These are phyloP conservation scores for Colletotrichum brevisporum DNA, from an alignment of 2,329 filamentous ascomycete genomes.

Conservation along the genomic window DNA sequence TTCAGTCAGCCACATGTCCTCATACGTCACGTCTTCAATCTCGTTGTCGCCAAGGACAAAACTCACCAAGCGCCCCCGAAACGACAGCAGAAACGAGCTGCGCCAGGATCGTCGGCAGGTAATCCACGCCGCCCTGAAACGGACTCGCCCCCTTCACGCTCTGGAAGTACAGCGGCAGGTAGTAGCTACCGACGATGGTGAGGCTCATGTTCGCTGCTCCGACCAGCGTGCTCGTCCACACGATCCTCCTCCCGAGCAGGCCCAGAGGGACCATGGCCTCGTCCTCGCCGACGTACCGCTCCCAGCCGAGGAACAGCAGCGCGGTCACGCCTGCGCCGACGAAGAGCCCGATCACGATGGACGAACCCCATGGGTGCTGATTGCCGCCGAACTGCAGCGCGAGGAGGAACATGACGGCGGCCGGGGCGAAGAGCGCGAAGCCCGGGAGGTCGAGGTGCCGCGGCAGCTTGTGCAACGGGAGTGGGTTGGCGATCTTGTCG, in stretches of 20 bases:
- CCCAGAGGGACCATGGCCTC: conserved; percentile 64
- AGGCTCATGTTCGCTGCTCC: conserved; percentile 59
- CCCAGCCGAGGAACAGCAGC: conserved; percentile 57
- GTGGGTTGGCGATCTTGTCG: conserved; percentile 51
- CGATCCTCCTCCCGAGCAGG: conserved; percentile 57
- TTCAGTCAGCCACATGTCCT: background rate
- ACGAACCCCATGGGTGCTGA: conserved; percentile 55
- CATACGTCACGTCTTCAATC: background rate
- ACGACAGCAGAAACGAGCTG: conserved; percentile 54
- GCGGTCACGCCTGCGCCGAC: conserved; percentile 51
- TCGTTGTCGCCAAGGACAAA: background rate
- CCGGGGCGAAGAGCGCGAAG: conserved; percentile 58
- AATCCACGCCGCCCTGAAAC: conserved; percentile 54
- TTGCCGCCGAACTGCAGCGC: conserved; percentile 61
- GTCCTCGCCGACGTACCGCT: conserved; percentile 57
- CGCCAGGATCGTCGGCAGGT: conserved; percentile 57
- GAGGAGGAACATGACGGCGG: conserved; percentile 58
- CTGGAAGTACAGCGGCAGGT: conserved; percentile 68
- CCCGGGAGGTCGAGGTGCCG: conserved; percentile 57
- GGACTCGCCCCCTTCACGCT: conserved; percentile 57
- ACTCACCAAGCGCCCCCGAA: conserved; percentile 50
- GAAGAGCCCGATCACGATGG: conserved; percentile 57
- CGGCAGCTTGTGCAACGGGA: conserved; percentile 46
- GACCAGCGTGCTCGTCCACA: conserved; percentile 58
- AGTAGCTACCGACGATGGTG: conserved; percentile 62